A percentile compares a stretch with the other conserved stretches of the same genome.
phyloP scores from a whole-genome alignment of 2,329 filamentous ascomycete genomes.

The Pyricularia pennisetigena region DNA sequence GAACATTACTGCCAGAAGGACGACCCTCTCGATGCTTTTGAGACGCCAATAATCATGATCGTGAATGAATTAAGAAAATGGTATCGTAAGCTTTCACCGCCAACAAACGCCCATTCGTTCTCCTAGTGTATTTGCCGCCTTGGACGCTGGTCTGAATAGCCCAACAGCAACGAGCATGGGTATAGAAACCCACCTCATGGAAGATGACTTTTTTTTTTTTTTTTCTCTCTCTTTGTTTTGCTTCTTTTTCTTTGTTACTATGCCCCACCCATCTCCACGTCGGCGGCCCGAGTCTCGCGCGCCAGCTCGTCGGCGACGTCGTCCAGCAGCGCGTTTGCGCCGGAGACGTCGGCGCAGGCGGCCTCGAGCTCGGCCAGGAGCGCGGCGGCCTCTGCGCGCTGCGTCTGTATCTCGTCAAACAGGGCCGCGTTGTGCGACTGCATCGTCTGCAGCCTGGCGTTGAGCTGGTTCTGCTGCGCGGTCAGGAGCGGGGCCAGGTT shows the following conservation, averaged over 20 bases:
- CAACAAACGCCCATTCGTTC: neutral
- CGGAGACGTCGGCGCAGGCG: slow-evolving; percentile 42
- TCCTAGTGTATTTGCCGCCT: neutral
- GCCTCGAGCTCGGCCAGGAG: slow-evolving; percentile 40
- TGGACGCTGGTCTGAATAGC: neutral
- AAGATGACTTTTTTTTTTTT: too few relatives aligned
- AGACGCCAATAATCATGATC: neutral
- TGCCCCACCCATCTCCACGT: slow-evolving; percentile 26
- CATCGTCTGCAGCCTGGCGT: slow-evolving; percentile 44
- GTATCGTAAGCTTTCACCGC: neutral
- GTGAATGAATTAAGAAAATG: neutral
- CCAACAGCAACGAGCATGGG: too few relatives aligned
- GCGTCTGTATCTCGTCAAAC: slow-evolving; percentile 37
- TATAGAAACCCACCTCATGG: too few relatives aligned
- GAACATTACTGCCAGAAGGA: neutral
- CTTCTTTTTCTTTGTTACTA: neutral
- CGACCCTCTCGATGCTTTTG: neutral
- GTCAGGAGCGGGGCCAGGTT: slow-evolving; percentile 44
- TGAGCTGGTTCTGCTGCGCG: slow-evolving; percentile 44
- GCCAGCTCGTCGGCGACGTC: slow-evolving; percentile 37
- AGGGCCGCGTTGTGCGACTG: slow-evolving; percentile 47
- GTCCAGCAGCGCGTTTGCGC: slow-evolving; percentile 36
- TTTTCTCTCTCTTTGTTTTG: too few relatives aligned
- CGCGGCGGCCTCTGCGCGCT: slow-evolving; percentile 44
- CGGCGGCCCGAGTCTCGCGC: slow-evolving; percentile 35